A percentile compares a stretch with the other conserved stretches of the same genome.
Evolutionary conservation across 2,329 filamentous ascomycete genomes (phyloP).

Genomic region (Verticillium klebahnii): DNA sequence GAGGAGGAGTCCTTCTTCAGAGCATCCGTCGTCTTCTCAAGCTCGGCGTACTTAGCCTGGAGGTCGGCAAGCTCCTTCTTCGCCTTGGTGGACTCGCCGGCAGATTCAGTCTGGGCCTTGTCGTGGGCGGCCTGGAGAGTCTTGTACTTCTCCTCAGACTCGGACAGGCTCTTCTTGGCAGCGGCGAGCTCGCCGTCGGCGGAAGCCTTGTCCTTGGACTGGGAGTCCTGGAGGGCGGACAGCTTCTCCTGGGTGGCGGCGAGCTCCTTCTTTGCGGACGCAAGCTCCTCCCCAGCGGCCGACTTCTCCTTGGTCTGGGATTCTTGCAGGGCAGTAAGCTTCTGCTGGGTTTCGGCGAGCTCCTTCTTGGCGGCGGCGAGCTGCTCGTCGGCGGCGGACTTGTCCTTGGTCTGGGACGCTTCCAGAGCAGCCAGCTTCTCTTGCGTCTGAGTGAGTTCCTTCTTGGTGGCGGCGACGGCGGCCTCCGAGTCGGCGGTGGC

Average conservation of each 20-base stretch:
- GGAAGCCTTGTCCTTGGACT: conserved; percentile 9
- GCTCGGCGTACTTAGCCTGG: conserved; percentile 10
- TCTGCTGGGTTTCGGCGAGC: conserved; percentile 24
- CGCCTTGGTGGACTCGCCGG: conserved; percentile 21
- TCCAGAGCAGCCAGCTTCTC: conserved; percentile 23
- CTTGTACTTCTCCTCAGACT: conserved; percentile 17
- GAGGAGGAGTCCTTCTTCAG: conserved; percentile 10
- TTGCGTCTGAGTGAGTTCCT: conserved; percentile 21
- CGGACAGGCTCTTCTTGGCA: conserved; percentile 9
- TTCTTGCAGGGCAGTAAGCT: conserved; percentile 15
- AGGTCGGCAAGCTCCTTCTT: conserved; percentile 22
- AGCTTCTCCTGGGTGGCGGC: conserved; percentile 21
- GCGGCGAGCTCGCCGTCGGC: conserved; percentile 8
- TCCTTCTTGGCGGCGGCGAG: conserved; percentile 19
- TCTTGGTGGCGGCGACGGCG: conserved; percentile 22
- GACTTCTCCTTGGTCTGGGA: conserved; percentile 16
- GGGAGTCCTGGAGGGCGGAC: conserved; percentile 3
- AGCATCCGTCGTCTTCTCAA: conserved; percentile 17
- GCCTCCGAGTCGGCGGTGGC: conserved; percentile 23
- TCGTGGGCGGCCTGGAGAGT: conserved; percentile 16
- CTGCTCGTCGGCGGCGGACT: conserved; percentile 21
- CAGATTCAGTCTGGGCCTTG: conserved; percentile 22
- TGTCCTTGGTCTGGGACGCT: conserved; percentile 19
- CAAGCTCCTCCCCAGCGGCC: conserved; percentile 22
- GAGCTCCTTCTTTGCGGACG: conserved; percentile 19